These are phyloP conservation scores for Dryadomyces quercivorus DNA, from an alignment of 2,329 filamentous ascomycete genomes.

Conservation along the genomic window DNA sequence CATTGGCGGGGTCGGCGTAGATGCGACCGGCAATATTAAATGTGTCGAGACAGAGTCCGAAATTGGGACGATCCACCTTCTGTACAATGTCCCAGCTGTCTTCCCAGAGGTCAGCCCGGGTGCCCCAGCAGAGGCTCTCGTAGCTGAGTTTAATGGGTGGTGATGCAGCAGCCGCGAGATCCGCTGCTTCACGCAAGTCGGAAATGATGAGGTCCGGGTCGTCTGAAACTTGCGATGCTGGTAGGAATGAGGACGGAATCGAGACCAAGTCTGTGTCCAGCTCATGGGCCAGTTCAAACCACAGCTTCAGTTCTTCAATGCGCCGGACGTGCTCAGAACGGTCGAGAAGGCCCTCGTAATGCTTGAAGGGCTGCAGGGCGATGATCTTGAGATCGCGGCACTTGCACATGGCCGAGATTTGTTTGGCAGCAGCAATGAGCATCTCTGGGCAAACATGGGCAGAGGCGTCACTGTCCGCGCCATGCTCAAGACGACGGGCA, in stretches of 20 bases:
- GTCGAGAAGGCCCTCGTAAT: conserved; percentile 50
- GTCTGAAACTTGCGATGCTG: conserved; percentile 14
- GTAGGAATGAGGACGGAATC: conserved; percentile 46
- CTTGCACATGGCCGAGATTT: conserved; percentile 32
- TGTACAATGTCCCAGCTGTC: conserved; percentile 41
- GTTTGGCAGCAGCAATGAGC: conserved; percentile 29
- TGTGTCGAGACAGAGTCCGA: conserved; percentile 51
- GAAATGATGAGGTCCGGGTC: conserved; percentile 35
- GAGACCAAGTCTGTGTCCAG: conserved; percentile 47
- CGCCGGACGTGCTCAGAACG: conserved; percentile 34
- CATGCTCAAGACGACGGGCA: conserved; percentile 20
- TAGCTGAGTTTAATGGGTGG: conserved; percentile 44
- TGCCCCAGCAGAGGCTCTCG: conserved; percentile 49
- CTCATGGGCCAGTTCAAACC: conserved; percentile 44
- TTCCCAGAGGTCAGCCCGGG: conserved; percentile 47
- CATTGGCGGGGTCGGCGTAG: conserved; percentile 40
- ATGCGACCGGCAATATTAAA: conserved; percentile 50
- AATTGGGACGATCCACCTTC: conserved; percentile 42
- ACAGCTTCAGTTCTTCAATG: conserved; percentile 43
- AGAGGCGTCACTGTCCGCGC: neutral
- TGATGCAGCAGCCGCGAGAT: conserved; percentile 35
- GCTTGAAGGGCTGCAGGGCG: conserved; percentile 49
- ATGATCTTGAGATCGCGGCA: conserved; percentile 33
- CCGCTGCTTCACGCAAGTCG: conserved; percentile 42
- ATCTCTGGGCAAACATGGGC: neutral